These are phyloP conservation scores for Chalciporus piperatoides DNA, from an alignment of 1,284 basidiomycete genomes.

Conservation along the genomic window DNA sequence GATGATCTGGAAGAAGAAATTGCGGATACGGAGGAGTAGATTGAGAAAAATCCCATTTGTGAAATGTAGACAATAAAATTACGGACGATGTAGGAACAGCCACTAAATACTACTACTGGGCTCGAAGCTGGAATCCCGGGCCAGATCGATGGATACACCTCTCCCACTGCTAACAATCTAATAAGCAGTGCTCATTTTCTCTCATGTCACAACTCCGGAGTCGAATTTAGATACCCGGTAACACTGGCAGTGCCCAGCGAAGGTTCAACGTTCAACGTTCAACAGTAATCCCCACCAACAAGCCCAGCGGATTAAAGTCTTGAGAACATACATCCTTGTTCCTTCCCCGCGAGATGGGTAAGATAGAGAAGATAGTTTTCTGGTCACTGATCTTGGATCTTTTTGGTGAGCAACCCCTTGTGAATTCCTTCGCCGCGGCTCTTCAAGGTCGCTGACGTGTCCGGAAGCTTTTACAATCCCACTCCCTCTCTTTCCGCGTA, in stretches of 20 bases:
- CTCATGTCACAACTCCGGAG: neutral
- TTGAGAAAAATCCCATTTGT: neutral
- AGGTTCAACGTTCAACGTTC: too few relatives aligned
- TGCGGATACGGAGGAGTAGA: conserved; percentile 18
- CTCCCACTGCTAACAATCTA: too few relatives aligned
- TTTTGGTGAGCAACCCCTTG: conserved; percentile 49
- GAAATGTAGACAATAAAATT: neutral
- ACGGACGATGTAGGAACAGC: neutral
- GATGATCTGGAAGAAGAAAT: conserved; percentile 24
- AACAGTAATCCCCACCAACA: neutral
- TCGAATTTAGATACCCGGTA: neutral
- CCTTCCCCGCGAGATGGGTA: conserved; percentile 45
- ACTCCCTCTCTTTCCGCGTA: conserved; percentile 84
- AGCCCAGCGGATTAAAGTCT: neutral
- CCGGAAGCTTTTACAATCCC: conserved; percentile 84
- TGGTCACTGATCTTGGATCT: conserved; percentile 82
- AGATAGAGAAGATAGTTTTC: conserved; percentile 76
- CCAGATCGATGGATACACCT: too few relatives aligned
- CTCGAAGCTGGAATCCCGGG: too few relatives aligned
- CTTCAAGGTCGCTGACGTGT: conserved; percentile 12
- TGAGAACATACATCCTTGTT: neutral
- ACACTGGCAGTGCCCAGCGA: neutral
- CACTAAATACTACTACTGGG: too few relatives aligned
- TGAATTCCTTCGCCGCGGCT: neutral
- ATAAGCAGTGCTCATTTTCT: too few relatives aligned